phyloP scores from a whole-genome alignment of 768 basidiomycete species.

The Wakefieldia striispora region DNA sequence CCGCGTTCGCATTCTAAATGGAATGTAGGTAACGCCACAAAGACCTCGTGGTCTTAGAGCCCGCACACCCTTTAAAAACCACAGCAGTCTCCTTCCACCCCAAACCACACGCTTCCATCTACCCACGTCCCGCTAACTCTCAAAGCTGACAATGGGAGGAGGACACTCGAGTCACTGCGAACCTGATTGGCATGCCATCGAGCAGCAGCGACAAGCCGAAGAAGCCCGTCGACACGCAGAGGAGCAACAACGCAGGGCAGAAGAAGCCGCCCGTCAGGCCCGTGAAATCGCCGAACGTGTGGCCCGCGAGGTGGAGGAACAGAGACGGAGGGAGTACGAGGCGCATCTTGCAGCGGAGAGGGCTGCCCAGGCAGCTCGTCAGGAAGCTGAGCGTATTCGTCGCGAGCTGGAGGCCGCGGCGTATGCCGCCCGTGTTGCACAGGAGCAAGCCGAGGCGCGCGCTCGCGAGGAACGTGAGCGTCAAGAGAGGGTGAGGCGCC shows the following conservation, averaged over 20 bases:
- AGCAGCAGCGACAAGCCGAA: slow-evolving; percentile 19
- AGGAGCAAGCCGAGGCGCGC: slow-evolving; percentile 22
- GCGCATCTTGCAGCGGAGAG: slow-evolving; percentile 20
- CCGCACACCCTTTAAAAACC: no score
- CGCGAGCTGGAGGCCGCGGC: slow-evolving; percentile 21
- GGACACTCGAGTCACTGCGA: slow-evolving; percentile 23
- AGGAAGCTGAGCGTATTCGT: slow-evolving; percentile 24
- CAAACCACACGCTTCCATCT: background rate
- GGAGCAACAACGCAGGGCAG: slow-evolving; percentile 13
- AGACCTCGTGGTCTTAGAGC: background rate
- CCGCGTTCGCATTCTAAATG: background rate
- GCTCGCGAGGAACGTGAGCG: slow-evolving; percentile 25
- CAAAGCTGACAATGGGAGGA: slow-evolving; percentile 21
- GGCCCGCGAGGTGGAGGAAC: slow-evolving; percentile 21
- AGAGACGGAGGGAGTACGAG: slow-evolving; percentile 12
- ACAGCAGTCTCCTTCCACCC: no score
- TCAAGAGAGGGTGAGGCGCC: slow-evolving; percentile 14
- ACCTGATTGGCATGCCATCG: slow-evolving; percentile 24
- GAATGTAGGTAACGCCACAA: background rate
- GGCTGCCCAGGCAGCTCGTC: slow-evolving; percentile 22
- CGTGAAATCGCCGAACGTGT: slow-evolving; percentile 24
- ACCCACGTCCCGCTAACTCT: background rate
- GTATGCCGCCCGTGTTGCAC: slow-evolving; percentile 22
- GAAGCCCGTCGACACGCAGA: slow-evolving; percentile 21
- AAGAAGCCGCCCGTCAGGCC: slow-evolving; percentile 20